phyloP scores from a whole-genome alignment of 768 basidiomycete genomes.

The Bullera alba region DNA sequence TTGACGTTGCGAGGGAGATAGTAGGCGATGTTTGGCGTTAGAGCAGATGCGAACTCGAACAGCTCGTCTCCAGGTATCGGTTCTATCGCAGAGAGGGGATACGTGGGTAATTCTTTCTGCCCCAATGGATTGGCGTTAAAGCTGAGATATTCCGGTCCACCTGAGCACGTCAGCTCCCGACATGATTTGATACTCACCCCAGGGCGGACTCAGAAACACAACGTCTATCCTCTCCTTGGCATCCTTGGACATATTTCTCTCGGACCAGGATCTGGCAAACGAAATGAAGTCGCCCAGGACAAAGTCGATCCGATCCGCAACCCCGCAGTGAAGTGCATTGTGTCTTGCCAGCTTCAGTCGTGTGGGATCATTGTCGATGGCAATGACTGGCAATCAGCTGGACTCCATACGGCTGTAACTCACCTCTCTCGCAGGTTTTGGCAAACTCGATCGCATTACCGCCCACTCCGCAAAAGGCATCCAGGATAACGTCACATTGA shows the following conservation, averaged over 20 bases:
- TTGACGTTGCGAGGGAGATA: conserved; percentile 78
- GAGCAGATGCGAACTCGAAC: conserved; percentile 61
- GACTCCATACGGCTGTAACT: conserved; percentile 35
- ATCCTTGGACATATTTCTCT: not conserved
- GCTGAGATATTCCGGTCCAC: conserved; percentile 40
- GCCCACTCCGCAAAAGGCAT: conserved; percentile 96
- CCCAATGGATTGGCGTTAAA: not conserved
- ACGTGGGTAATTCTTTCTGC: conserved; percentile 42
- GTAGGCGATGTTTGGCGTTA: conserved; percentile 79
- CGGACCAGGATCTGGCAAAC: conserved; percentile 57
- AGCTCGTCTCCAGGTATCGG: conserved; percentile 79
- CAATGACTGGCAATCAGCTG: conserved; percentile 66
- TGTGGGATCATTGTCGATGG: conserved; percentile 74
- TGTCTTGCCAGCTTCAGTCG: conserved; percentile 86
- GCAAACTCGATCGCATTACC: conserved; percentile 98
- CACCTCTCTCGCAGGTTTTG: conserved; percentile 87
- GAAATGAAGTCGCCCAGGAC: conserved; percentile 75
- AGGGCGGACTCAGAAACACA: conserved; percentile 88
- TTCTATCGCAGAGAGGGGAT: conserved; percentile 62
- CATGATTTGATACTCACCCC: conserved; percentile 65
- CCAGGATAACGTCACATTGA: conserved; percentile 47
- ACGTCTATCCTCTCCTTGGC: conserved; percentile 69
- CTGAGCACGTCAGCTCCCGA: conserved; percentile 9
- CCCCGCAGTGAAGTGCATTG: conserved; percentile 89
- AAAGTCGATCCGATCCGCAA: conserved; percentile 91